Evolutionary conservation across 331 rosid genomes (phyloP).

Genomic region (Erythrophleum ivorense): DNA sequence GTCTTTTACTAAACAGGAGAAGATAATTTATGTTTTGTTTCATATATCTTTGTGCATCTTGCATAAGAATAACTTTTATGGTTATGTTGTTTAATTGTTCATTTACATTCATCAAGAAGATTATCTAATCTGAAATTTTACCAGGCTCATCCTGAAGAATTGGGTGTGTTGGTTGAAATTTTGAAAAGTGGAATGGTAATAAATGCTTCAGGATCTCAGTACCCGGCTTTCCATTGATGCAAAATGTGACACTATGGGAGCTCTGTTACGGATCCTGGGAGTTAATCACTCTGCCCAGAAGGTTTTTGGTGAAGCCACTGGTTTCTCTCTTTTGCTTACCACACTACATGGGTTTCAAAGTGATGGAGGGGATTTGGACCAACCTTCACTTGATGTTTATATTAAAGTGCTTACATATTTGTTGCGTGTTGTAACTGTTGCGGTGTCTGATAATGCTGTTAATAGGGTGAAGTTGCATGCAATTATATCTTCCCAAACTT

Average conservation of each 20-base stretch:
- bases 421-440: conserved; percentile 86
- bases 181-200: conserved; percentile 97
- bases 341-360: conserved; percentile 94
- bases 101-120: conserved; percentile 37
- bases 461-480: conserved; percentile 84
- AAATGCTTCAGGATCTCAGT: conserved; percentile 82
- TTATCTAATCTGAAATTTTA: conserved; percentile 39
- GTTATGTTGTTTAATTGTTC: conserved; percentile 30
- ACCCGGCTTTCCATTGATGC: conserved; percentile 83
- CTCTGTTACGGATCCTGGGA: conserved; percentile 89
- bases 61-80: conserved; percentile 16
- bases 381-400: conserved; percentile 60
- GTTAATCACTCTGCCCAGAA: conserved; percentile 81
- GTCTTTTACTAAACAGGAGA: conserved; percentile 15
- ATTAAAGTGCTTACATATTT: conserved; percentile 72
- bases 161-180: conserved; percentile 86
- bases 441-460: conserved; percentile 74
- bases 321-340: conserved; percentile 97
- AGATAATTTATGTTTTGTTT: conserved; percentile 21
- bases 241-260: conserved; percentile 94
- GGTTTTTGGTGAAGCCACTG: conserved; percentile 97
- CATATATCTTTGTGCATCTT: conserved; percentile 23
- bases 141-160: conserved; percentile 97
- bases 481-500: conserved; percentile 88
- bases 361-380: conserved; percentile 61